Evolutionary conservation across 1,284 basidiomycete species (phyloP).

Genomic region (Psilocybe mexicana): DNA sequence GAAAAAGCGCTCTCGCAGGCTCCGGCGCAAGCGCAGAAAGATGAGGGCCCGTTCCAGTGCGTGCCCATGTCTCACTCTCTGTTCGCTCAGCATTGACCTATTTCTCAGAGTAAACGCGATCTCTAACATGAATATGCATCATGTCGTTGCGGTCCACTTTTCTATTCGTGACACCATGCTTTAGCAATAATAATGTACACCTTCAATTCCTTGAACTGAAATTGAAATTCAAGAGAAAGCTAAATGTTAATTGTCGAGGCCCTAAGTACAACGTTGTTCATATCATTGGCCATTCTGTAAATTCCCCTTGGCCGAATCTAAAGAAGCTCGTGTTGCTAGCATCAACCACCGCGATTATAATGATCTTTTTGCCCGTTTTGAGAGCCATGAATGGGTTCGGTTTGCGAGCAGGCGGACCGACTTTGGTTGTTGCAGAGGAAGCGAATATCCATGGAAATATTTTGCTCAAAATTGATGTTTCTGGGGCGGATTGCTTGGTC

Average conservation of each 20-base stretch:
- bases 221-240: too few relatives aligned
- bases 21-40: slow-evolving; percentile 87
- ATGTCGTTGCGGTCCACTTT: background rate
- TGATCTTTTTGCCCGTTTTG: slow-evolving; percentile 82
- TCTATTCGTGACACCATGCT: too few relatives aligned
- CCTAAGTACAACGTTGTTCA: slow-evolving; percentile 13
- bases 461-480: slow-evolving; percentile 21
- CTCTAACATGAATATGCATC: slow-evolving; percentile 25
- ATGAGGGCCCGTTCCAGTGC: slow-evolving; percentile 88
- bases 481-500: slow-evolving; percentile 3
- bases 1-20: slow-evolving; percentile 86
- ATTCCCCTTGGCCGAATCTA: slow-evolving; percentile 84
- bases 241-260: too few relatives aligned
- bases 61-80: slow-evolving; percentile 26
- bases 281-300: slow-evolving; percentile 77
- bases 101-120: slow-evolving; percentile 41
- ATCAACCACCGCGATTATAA: slow-evolving; percentile 91
- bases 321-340: slow-evolving; percentile 88
- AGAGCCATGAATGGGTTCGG: slow-evolving; percentile 75
- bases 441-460: slow-evolving; percentile 36
- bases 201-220: too few relatives aligned
- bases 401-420: slow-evolving; percentile 28
- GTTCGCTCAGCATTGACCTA: slow-evolving; percentile 1
- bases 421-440: slow-evolving; percentile 24
- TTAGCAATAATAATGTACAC: too few relatives aligned